A percentile compares a stretch with the other conserved stretches of the same genome.
These are phyloP conservation scores for Kodamaea laetipori DNA, from an alignment of 805 yeast genomes.

Conservation along the genomic window DNA sequence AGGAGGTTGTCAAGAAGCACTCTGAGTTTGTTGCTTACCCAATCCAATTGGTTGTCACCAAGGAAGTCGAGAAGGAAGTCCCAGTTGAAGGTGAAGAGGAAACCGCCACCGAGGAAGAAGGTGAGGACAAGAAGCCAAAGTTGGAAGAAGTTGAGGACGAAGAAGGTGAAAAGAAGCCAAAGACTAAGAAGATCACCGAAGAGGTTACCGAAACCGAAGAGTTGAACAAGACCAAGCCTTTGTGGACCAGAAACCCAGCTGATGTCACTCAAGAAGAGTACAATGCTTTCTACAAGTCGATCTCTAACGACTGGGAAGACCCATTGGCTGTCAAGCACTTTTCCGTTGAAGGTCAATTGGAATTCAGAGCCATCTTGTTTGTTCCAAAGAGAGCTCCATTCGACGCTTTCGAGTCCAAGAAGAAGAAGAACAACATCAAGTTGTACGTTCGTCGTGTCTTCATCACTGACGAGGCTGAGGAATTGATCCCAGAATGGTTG, in stretches of 20 bases:
- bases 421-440: constrained; percentile 99
- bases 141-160: constrained; percentile 77
- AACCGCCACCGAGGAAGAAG: constrained; percentile 48
- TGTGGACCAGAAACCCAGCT: constrained; percentile 99
- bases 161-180: constrained; percentile 61
- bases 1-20: constrained; percentile 99
- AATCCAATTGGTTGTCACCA: constrained; percentile 95
- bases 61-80: constrained; percentile 98
- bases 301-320: constrained; percentile 99
- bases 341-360: constrained; percentile 99
- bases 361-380: constrained; percentile 96
- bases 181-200: constrained; percentile 90
- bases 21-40: constrained; percentile 99
- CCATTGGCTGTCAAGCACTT: constrained; percentile 99
- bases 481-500: constrained; percentile 98
- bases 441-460: constrained; percentile 98
- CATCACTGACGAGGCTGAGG: constrained; percentile 99
- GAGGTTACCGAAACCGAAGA: constrained; percentile 94
- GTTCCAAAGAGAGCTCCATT: constrained; percentile 99
- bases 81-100: constrained; percentile 80
- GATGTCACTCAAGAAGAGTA: constrained; percentile 98
- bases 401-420: constrained; percentile 96
- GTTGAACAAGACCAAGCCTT: constrained; percentile 97
- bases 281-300: constrained; percentile 98
- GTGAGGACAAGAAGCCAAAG: constrained; percentile 68